Evolutionary conservation across 2,329 filamentous ascomycete species (phyloP).

Genomic region (Pseudogymnoascus destructans): DNA sequence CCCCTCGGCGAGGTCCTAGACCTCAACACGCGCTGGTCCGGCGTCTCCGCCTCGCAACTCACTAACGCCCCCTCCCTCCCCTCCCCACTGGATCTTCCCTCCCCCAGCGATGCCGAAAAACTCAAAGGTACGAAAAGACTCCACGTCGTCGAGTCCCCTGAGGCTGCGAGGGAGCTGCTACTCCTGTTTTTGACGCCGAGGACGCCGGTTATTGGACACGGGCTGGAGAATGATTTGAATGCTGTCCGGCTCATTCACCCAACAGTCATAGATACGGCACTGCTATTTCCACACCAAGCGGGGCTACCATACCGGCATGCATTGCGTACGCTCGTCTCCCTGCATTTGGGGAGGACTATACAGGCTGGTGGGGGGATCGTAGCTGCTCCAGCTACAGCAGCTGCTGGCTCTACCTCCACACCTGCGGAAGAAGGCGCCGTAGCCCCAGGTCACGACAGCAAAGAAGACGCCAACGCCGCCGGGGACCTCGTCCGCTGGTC

Average conservation of each 20-base stretch:
- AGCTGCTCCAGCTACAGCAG: slow-evolving; percentile 19
- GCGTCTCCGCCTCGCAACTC: slow-evolving; percentile 68
- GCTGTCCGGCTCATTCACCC: slow-evolving; percentile 73
- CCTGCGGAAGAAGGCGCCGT: too few relatives aligned
- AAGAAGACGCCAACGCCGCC: slow-evolving; percentile 79
- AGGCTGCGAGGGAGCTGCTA: slow-evolving; percentile 61
- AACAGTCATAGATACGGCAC: slow-evolving; percentile 69
- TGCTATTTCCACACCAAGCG: slow-evolving; percentile 66
- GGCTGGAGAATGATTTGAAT: slow-evolving; percentile 91
- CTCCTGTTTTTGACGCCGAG: slow-evolving; percentile 60
- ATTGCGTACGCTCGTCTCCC: slow-evolving; percentile 60
- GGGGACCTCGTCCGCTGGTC: slow-evolving; percentile 71
- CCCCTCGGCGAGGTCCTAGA: slow-evolving; percentile 77
- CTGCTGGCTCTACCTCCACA: not conserved
- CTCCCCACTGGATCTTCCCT: slow-evolving; percentile 15
- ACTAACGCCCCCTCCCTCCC: slow-evolving; percentile 49
- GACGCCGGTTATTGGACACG: slow-evolving; percentile 83
- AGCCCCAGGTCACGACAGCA: slow-evolving; percentile 61
- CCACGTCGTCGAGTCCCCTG: slow-evolving; percentile 63
- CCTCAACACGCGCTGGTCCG: slow-evolving; percentile 84
- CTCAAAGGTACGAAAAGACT: slow-evolving; percentile 34
- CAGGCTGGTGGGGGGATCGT: slow-evolving; percentile 48
- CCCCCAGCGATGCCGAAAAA: slow-evolving; percentile 16
- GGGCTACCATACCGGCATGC: slow-evolving; percentile 68
- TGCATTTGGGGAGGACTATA: slow-evolving; percentile 61